Conservation (phyloP, 352 stramenopile genomes). For the Hyphochytrium catenoides region DNA sequence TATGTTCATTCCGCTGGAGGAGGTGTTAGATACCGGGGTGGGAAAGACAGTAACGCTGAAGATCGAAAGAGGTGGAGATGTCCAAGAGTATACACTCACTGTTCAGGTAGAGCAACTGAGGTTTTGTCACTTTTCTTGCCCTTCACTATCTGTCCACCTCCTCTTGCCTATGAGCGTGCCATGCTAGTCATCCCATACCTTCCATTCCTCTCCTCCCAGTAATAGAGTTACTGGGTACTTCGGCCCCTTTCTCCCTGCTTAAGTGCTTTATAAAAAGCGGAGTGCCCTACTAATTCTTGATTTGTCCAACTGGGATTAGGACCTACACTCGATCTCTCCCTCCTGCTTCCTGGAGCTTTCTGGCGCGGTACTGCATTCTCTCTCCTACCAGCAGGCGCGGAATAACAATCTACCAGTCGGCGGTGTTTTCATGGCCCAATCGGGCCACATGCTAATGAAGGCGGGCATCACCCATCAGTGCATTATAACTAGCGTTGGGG, state of each 20-base stretch:
- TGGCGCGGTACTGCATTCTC: slow-evolving; percentile 52
- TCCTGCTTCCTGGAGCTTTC: slow-evolving; percentile 54
- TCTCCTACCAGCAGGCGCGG: slow-evolving; percentile 62
- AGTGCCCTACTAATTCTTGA: no score
- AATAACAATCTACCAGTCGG: slow-evolving; percentile 47
- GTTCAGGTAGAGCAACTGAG: slow-evolving; percentile 12
- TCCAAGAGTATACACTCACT: slow-evolving; percentile 16
- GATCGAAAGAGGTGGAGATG: slow-evolving; percentile 39
- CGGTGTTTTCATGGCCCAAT: slow-evolving; percentile 51
- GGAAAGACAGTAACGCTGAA: slow-evolving; percentile 28
- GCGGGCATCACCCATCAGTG: slow-evolving; percentile 48
- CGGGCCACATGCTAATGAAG: slow-evolving; percentile 72
- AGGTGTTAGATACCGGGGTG: slow-evolving; percentile 37
- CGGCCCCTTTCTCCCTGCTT: no score
- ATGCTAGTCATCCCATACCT: no score
- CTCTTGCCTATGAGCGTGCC: no score
- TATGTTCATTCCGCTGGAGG: slow-evolving; percentile 55
- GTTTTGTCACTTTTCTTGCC: not conserved
- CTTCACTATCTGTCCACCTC: no score
- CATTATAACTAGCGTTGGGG: slow-evolving; percentile 59
- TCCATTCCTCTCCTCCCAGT: no score
- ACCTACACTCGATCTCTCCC: slow-evolving; percentile 57
- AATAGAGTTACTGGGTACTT: no score
- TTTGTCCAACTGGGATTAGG: no score
- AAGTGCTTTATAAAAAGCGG: no score